Conservation (phyloP, 1,284 basidiomycete genomes). For the Puccinia horiana region DNA sequence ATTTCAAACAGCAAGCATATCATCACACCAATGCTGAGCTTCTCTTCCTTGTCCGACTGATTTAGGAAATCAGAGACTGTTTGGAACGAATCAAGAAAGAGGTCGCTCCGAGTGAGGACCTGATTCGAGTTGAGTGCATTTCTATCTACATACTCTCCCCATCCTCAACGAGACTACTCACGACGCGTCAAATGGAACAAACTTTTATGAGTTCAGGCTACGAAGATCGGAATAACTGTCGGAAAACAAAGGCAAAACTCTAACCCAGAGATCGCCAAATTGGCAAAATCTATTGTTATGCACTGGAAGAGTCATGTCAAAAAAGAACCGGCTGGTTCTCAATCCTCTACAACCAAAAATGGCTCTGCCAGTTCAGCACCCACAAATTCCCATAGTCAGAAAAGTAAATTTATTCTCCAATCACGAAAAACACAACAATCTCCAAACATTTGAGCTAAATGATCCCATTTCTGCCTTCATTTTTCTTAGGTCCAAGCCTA, state of each 20-base stretch:
- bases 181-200: background rate
- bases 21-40: background rate
- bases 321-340: constrained; percentile 6
- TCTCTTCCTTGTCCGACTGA: background rate
- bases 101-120: constrained; percentile 37
- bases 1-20: background rate
- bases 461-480: background rate
- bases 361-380: background rate
- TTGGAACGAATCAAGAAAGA: constrained; percentile 30
- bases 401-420: background rate
- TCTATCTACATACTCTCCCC: background rate
- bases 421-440: background rate
- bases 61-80: constrained; percentile 28
- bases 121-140: constrained; percentile 40
- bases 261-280: constrained; percentile 39
- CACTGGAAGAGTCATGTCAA: constrained; percentile 41
- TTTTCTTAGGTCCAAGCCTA: constrained; percentile 26
- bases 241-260: constrained; percentile 42
- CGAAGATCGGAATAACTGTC: constrained; percentile 40
- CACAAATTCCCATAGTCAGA: background rate
- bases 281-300: constrained; percentile 38
- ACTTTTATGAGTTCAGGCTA: constrained; percentile 1
- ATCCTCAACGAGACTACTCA: background rate
- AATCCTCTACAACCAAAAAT: constrained; percentile 12
- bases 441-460: background rate